These are phyloP conservation scores for Neopestalotiopsis sp. DNA, from an alignment of 2,329 filamentous ascomycete species.

Conservation along the genomic window DNA sequence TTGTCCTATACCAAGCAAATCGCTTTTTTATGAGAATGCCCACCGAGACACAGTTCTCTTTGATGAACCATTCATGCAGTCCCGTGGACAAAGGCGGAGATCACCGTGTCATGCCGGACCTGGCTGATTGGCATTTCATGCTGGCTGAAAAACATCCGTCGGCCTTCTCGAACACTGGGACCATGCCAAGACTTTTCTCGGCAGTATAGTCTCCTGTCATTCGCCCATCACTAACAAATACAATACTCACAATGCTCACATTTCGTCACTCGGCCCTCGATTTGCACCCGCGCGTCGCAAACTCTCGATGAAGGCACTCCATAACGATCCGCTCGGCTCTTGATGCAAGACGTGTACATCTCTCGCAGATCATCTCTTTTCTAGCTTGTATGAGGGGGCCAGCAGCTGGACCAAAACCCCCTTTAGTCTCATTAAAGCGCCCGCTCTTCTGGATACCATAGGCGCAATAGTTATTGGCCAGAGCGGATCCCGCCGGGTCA, in stretches of 20 bases:
- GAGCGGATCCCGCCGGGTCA: background rate
- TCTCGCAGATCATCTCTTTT: conserved; percentile 5
- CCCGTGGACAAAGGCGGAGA: background rate
- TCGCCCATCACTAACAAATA: background rate
- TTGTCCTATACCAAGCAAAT: background rate
- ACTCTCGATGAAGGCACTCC: background rate
- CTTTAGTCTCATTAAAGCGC: conserved; percentile 5
- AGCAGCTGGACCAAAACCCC: background rate
- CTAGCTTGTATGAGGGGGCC: background rate
- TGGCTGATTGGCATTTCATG: background rate
- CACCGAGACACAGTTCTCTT: background rate
- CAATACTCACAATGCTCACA: background rate
- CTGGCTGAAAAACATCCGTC: background rate
- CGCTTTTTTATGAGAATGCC: background rate
- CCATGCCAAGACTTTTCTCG: background rate
- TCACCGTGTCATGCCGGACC: background rate
- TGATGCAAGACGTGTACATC: background rate
- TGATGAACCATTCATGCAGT: background rate
- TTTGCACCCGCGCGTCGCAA: background rate
- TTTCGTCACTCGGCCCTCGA: background rate
- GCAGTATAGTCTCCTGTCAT: background rate
- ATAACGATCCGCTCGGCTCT: background rate
- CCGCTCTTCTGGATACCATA: background rate
- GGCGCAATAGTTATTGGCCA: background rate
- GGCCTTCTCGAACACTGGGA: background rate